Evolutionary conservation across 2,329 filamentous ascomycete species (phyloP).

Genomic region (Magnaporthales sp.): DNA sequence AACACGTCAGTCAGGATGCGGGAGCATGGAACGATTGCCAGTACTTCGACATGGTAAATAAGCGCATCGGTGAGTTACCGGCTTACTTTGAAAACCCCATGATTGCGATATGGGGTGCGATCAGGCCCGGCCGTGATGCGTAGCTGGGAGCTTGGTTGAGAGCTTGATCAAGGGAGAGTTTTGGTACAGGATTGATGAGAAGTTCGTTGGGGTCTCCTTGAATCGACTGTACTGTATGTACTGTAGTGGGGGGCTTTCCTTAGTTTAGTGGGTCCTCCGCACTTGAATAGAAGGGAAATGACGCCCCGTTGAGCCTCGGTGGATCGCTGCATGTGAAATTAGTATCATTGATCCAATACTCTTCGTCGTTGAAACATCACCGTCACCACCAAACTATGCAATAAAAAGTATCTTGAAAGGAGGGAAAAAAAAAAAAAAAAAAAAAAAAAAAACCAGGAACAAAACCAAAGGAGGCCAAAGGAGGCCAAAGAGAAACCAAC

Average conservation of each 20-base stretch:
- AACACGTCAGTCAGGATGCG: neutral
- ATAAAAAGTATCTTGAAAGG: neutral
- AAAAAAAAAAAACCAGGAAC: no score
- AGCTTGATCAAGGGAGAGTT: neutral
- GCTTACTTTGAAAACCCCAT: neutral
- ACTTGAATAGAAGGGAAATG: no score
- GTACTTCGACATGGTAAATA: neutral
- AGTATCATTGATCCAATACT: no score
- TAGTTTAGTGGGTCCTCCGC: neutral
- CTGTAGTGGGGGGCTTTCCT: no score
- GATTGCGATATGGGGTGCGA: neutral
- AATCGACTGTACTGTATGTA: neutral
- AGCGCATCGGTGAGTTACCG: neutral
- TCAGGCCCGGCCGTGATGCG: neutral
- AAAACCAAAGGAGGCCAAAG: neutral
- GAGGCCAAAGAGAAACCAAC: neutral
- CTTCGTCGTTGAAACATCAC: no score
- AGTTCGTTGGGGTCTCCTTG: neutral
- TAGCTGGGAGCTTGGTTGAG: neutral
- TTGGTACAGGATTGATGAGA: neutral
- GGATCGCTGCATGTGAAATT: neutral
- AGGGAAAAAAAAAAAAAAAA: neutral
- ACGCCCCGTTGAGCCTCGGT: neutral
- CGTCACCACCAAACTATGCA: neutral
- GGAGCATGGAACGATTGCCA: neutral